A percentile compares a stretch with the other conserved stretches of the same genome.
Conservation (phyloP, 1,284 basidiomycete species). For the Ganoderma meredithae region DNA sequence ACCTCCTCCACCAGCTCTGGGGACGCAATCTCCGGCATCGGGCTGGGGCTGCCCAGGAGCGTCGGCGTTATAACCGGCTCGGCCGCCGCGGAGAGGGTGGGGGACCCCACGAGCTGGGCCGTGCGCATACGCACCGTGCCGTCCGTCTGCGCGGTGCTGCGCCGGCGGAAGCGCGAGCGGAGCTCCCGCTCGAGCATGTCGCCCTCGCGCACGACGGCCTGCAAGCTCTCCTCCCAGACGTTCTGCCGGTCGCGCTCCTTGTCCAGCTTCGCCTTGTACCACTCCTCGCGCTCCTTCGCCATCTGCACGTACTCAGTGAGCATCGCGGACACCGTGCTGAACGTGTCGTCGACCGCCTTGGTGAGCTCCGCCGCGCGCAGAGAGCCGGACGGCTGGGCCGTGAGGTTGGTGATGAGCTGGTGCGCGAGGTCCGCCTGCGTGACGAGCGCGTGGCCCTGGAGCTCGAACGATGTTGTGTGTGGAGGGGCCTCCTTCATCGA, state of each 20-base stretch:
- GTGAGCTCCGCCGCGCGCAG: slow-evolving; percentile 56
- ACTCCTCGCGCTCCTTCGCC: slow-evolving; percentile 84
- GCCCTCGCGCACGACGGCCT: slow-evolving; percentile 87
- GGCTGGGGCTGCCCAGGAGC: background rate
- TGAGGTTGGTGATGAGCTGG: slow-evolving; percentile 68
- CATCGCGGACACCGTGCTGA: slow-evolving; percentile 65
- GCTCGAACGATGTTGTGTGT: slow-evolving; percentile 70
- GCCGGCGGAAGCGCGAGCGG: slow-evolving; percentile 64
- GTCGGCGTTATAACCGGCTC: slow-evolving; percentile 19
- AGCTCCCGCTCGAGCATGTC: slow-evolving; percentile 87
- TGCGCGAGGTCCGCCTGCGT: slow-evolving; percentile 84
- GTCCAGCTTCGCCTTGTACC: slow-evolving; percentile 70
- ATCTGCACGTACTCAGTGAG: slow-evolving; percentile 78
- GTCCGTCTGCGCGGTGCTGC: slow-evolving; percentile 51
- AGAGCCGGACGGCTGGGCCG: slow-evolving; percentile 45
- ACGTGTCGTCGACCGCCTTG: slow-evolving; percentile 69
- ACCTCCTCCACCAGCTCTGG: slow-evolving; percentile 10
- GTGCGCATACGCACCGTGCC: slow-evolving; percentile 41
- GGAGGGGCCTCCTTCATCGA: slow-evolving; percentile 61
- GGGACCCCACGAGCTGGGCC: slow-evolving; percentile 32
- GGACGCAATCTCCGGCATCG: background rate
- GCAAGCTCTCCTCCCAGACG: slow-evolving; percentile 94
- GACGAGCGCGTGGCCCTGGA: slow-evolving; percentile 78
- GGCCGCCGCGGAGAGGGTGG: slow-evolving; percentile 12
- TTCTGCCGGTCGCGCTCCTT: slow-evolving; percentile 78